phyloP scores from a whole-genome alignment of 2,329 filamentous ascomycete species.

The Penicillium sp. region DNA sequence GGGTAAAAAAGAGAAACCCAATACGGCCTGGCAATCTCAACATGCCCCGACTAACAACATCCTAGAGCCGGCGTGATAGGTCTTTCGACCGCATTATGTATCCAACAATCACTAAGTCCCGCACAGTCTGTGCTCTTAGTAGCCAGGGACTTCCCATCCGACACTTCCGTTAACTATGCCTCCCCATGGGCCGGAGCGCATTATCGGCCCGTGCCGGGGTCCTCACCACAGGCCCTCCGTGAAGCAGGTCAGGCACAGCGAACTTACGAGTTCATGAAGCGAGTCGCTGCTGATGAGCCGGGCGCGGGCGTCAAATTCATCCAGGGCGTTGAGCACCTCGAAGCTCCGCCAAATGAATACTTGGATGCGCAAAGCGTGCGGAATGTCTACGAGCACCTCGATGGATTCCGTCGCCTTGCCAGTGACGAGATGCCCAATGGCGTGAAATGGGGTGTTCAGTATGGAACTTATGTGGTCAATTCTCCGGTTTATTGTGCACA shows the following conservation, averaged over 20 bases:
- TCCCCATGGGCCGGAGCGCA: conserved; percentile 50
- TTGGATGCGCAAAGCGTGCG: conserved; percentile 27
- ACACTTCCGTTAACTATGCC: conserved; percentile 46
- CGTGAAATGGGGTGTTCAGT: conserved; percentile 44
- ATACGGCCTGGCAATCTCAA: not conserved
- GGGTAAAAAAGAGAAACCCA: conserved; percentile 26
- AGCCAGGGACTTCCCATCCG: conserved; percentile 41
- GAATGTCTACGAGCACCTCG: conserved; percentile 32
- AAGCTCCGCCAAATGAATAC: conserved; percentile 39
- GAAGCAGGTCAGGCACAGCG: conserved; percentile 40
- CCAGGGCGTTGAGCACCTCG: conserved; percentile 45
- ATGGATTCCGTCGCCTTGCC: conserved; percentile 36
- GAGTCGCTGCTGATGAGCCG: conserved; percentile 33
- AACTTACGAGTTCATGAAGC: conserved; percentile 42
- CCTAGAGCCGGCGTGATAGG: conserved; percentile 43
- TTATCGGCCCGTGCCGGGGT: conserved; percentile 46
- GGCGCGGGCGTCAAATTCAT: conserved; percentile 40
- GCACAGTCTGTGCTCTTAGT: conserved; percentile 39
- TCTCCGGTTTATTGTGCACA: conserved; percentile 45
- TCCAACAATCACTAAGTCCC: conserved; percentile 31
- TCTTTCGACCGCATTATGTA: conserved; percentile 36
- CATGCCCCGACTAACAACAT: not conserved
- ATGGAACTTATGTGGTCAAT: conserved; percentile 45
- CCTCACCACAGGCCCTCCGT: conserved; percentile 33
- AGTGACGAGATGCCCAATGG: conserved; percentile 31